Conservation (phyloP, 768 basidiomycete species). For the Rhizopogon rudus region DNA sequence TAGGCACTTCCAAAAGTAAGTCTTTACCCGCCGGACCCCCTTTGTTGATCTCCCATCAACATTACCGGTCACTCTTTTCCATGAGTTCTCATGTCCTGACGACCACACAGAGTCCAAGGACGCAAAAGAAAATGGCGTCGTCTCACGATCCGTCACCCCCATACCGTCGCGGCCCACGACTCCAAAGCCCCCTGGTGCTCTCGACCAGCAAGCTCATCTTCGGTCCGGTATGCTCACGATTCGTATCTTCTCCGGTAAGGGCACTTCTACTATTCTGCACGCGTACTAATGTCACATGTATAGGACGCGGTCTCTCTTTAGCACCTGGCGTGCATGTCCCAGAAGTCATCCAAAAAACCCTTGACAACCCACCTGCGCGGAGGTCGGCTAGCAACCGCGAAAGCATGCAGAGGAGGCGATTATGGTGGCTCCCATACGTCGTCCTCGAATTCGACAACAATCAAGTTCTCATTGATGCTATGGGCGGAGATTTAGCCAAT, state of each 20-base stretch:
- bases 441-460: slow-evolving; percentile 98
- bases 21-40: slow-evolving; percentile 1
- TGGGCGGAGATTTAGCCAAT: slow-evolving; percentile 86
- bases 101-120: slow-evolving; percentile 58
- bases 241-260: slow-evolving; percentile 86
- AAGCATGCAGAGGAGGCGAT: slow-evolving; percentile 87
- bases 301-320: slow-evolving; percentile 78
- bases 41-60: slow-evolving; percentile 2
- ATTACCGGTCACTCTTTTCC: background rate
- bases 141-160: slow-evolving; percentile 77
- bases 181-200: slow-evolving; percentile 51
- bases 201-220: slow-evolving; percentile 51
- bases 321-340: slow-evolving; percentile 78
- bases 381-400: slow-evolving; percentile 75
- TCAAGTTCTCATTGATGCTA: slow-evolving; percentile 92
- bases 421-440: slow-evolving; percentile 94
- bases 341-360: slow-evolving; percentile 77
- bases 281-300: background rate
- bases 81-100: slow-evolving; percentile 3
- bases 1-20: slow-evolving; percentile 34
- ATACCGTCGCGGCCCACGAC: slow-evolving; percentile 80
- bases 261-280: slow-evolving; percentile 5
- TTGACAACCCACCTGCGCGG: slow-evolving; percentile 56
- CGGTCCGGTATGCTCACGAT: slow-evolving; percentile 92
- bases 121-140: slow-evolving; percentile 59